A percentile compares a stretch with the other conserved stretches of the same genome.
Evolutionary conservation across 306 rosid genomes (phyloP).

Genomic region (Ochetophila trinervis): DNA sequence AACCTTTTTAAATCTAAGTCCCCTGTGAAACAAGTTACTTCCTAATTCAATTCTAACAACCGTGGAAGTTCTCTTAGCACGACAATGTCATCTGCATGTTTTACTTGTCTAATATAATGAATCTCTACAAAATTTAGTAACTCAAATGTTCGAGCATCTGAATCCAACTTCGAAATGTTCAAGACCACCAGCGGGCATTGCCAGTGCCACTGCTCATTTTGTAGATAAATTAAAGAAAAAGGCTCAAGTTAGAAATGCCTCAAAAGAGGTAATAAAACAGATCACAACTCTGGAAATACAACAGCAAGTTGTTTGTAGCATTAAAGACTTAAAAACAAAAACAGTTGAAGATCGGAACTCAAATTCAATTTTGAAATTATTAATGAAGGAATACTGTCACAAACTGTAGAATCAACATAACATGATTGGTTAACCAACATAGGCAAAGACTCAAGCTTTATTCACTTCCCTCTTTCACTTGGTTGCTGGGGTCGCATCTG

Average conservation of each 20-base stretch:
- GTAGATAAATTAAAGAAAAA: background rate
- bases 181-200: background rate
- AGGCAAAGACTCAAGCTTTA: background rate
- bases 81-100: no score
- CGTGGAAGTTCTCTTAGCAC: no score
- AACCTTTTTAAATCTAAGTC: no score
- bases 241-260: background rate
- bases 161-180: background rate
- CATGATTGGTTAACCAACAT: background rate
- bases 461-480: constrained; percentile 24
- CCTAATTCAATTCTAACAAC: no score
- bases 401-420: constrained; percentile 15
- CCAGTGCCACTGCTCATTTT: background rate
- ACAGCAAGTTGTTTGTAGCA: background rate
- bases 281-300: background rate
- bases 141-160: background rate
- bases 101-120: no score
- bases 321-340: background rate
- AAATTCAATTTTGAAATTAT: constrained; percentile 16
- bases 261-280: background rate
- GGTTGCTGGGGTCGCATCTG: constrained; percentile 22
- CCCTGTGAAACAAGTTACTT: no score
- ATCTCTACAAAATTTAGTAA: background rate
- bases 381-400: constrained; percentile 1
- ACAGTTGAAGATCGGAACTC: constrained; percentile 14